A percentile compares a stretch with the other conserved stretches of the same genome.
These are phyloP conservation scores for Trichosporon sp. DNA, from an alignment of 1,284 basidiomycete genomes.

Conservation along the genomic window DNA sequence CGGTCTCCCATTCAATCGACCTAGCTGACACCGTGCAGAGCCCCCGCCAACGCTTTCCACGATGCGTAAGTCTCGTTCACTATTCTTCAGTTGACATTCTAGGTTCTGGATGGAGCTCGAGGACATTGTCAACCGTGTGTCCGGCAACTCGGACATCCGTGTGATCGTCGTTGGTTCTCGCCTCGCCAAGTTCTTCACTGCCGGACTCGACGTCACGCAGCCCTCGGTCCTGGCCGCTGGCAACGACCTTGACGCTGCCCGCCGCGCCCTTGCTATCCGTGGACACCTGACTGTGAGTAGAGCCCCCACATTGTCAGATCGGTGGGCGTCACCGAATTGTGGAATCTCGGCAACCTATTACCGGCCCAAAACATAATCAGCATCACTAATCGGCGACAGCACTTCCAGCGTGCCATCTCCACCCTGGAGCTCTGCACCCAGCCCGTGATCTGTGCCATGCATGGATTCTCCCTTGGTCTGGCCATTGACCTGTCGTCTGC, in stretches of 20 bases:
- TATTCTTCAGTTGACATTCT: slow-evolving; percentile 17
- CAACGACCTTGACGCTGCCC: slow-evolving; percentile 60
- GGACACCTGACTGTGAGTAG: slow-evolving; percentile 60
- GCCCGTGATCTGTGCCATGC: slow-evolving; percentile 82
- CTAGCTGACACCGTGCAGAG: slow-evolving; percentile 55
- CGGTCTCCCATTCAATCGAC: too few species aligned
- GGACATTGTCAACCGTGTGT: slow-evolving; percentile 65
- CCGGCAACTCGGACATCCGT: slow-evolving; percentile 64
- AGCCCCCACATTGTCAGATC: neutral
- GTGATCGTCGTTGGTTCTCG: slow-evolving; percentile 72
- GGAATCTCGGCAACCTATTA: slow-evolving; percentile 20
- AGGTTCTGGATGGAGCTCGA: slow-evolving; percentile 76
- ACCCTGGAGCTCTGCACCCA: slow-evolving; percentile 71
- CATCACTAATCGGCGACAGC: slow-evolving; percentile 36
- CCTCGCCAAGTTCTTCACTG: slow-evolving; percentile 72
- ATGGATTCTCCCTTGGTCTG: slow-evolving; percentile 75
- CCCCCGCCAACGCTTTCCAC: slow-evolving; percentile 75
- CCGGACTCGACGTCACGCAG: slow-evolving; percentile 74
- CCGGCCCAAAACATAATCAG: neutral
- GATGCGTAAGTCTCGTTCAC: slow-evolving; percentile 60
- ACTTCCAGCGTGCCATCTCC: slow-evolving; percentile 73
- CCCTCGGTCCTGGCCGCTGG: slow-evolving; percentile 1
- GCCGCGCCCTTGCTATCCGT: slow-evolving; percentile 62
- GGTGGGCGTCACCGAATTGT: neutral
- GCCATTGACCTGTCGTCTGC: slow-evolving; percentile 72